Percentiles rank a stretch among this genome's conserved stretches.
These are phyloP conservation scores for Rhinocladiella similis DNA, from an alignment of 2,329 filamentous ascomycete species.

Conservation along the genomic window DNA sequence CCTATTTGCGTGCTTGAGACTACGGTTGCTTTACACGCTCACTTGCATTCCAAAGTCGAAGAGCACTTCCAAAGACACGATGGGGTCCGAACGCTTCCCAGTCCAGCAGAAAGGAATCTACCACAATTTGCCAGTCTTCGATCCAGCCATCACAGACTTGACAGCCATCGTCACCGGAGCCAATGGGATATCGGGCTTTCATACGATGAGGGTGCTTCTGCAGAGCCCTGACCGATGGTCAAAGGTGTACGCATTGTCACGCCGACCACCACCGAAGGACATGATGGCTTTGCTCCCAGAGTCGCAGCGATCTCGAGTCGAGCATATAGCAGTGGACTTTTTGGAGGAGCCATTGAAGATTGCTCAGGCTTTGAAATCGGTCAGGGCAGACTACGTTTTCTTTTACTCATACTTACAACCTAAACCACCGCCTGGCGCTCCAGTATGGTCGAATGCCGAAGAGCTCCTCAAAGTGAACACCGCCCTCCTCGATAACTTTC, in stretches of 20 bases:
- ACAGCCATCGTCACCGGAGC: conserved; percentile 55
- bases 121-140: conserved; percentile 50
- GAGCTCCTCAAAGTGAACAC: conserved; percentile 51
- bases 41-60: neutral
- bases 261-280: conserved; percentile 41
- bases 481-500: conserved; percentile 49
- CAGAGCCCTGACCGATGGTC: conserved; percentile 50
- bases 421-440: conserved; percentile 44
- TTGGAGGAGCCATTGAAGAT: conserved; percentile 32
- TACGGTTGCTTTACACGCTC: neutral
- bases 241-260: conserved; percentile 52
- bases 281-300: conserved; percentile 33
- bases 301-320: conserved; percentile 39
- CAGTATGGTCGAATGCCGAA: conserved; percentile 52
- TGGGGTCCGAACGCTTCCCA: neutral
- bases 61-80: neutral
- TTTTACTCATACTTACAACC: conserved; percentile 57
- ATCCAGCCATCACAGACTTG: conserved; percentile 42
- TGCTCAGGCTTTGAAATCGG: conserved; percentile 28
- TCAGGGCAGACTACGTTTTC: conserved; percentile 48
- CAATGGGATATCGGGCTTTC: conserved; percentile 55
- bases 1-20: neutral
- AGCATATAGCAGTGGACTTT: conserved; percentile 43
- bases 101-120: conserved; percentile 43
- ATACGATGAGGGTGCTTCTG: conserved; percentile 51